phyloP scores from a whole-genome alignment of 192 early-diverging fungal species.

The Chytriomyces hyalinus region DNA sequence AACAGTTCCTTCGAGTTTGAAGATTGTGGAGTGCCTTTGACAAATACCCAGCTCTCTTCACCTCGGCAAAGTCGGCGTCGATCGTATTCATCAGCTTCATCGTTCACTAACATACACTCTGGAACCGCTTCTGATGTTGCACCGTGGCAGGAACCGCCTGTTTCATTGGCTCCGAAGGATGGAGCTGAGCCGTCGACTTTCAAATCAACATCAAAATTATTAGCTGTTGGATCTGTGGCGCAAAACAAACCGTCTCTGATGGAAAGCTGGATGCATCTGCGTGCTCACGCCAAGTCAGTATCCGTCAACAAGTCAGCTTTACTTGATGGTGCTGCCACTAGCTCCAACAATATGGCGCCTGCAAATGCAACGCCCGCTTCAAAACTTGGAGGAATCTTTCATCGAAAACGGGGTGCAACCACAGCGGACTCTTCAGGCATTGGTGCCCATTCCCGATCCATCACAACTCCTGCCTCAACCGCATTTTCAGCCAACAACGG shows the following conservation, averaged over 20 bases:
- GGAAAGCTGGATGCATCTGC: slow-evolving; percentile 1
- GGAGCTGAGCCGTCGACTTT: not conserved
- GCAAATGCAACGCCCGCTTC: not conserved
- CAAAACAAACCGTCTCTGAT: not conserved
- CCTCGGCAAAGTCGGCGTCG: not conserved
- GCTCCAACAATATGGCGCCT: not conserved
- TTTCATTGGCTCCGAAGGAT: not conserved
- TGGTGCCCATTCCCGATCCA: not conserved
- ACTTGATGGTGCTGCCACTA: not conserved
- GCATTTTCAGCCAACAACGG: not conserved
- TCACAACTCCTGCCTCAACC: not conserved
- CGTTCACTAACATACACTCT: not conserved
- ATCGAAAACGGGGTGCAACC: slow-evolving; percentile 17
- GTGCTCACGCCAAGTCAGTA: slow-evolving; percentile 6
- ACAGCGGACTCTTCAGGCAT: not conserved
- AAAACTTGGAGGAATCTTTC: slow-evolving; percentile 10
- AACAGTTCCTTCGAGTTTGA: not conserved
- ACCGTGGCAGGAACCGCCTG: not conserved
- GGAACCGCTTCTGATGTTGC: not conserved
- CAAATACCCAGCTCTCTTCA: not conserved
- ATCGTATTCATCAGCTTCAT: slow-evolving; percentile 20
- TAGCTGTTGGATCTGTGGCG: not conserved
- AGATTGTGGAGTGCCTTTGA: not conserved
- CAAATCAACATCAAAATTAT: not conserved
- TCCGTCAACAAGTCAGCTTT: not conserved